These are phyloP conservation scores for Ordospora colligata DNA, from an alignment of 371 early-diverging fungal species.

Conservation along the genomic window DNA sequence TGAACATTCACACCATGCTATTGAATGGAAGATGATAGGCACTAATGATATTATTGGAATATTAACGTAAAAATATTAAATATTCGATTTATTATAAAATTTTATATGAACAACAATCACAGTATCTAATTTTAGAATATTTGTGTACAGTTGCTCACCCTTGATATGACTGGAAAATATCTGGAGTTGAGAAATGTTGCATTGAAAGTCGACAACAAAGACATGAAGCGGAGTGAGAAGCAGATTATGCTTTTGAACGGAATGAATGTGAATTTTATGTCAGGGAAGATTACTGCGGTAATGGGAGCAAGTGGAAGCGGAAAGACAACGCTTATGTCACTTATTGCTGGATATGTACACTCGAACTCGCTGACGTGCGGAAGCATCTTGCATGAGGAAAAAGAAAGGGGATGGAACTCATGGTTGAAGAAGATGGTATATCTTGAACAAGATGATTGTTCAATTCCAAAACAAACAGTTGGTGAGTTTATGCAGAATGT, in stretches of 20 bases:
- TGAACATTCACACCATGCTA: too few species aligned
- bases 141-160: too few species aligned
- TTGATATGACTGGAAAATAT: too few species aligned
- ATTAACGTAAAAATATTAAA: too few species aligned
- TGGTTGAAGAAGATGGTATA: conserved; percentile 58
- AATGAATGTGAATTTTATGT: neutral
- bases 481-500: conserved; percentile 17
- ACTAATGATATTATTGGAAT: too few species aligned
- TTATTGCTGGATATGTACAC: conserved; percentile 62
- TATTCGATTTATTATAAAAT: too few species aligned
- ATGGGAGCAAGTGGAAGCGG: conserved; percentile 69
- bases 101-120: too few species aligned
- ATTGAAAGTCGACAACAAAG: conserved; percentile 12
- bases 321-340: conserved; percentile 60
- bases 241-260: conserved; percentile 22
- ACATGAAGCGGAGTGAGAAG: neutral
- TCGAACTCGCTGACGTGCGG: conserved; percentile 64
- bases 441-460: conserved; percentile 26
- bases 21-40: too few species aligned
- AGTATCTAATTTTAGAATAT: too few species aligned
- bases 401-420: conserved; percentile 10
- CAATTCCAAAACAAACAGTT: neutral
- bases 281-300: conserved; percentile 63
- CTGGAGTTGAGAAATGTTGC: conserved; percentile 1
- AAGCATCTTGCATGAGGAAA: conserved; percentile 57